phyloP scores from a whole-genome alignment of 768 basidiomycete species.

The Agrocybe pediades region DNA sequence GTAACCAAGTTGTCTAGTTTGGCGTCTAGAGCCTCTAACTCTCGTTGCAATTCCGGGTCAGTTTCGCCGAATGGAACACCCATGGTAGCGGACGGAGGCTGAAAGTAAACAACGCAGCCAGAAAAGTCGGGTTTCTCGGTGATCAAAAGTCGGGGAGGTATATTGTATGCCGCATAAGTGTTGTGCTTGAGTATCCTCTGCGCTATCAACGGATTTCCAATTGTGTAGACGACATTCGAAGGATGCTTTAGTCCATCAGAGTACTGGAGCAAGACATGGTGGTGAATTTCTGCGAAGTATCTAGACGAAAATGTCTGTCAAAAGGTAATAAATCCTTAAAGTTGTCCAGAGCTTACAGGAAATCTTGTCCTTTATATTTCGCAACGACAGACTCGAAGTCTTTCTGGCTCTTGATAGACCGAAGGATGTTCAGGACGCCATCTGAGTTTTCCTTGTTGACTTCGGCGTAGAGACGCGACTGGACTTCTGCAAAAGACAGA shows the following conservation, averaged over 20 bases:
- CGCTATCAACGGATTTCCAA: conserved; percentile 55
- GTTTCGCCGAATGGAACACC: conserved; percentile 23
- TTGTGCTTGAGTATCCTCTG: conserved; percentile 44
- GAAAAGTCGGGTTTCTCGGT: conserved; percentile 35
- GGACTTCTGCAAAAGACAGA: conserved; percentile 40
- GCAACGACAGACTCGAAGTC: conserved; percentile 38
- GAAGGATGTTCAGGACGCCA: conserved; percentile 24
- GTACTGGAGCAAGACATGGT: conserved; percentile 38
- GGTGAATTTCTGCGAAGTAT: conserved; percentile 40
- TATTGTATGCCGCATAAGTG: conserved; percentile 37
- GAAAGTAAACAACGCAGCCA: conserved; percentile 46
- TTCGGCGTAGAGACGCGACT: conserved; percentile 42
- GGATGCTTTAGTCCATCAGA: conserved; percentile 25
- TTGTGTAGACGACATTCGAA: conserved; percentile 40
- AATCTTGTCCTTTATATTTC: conserved; percentile 35
- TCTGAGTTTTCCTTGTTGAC: conserved; percentile 39
- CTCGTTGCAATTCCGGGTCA: conserved; percentile 31
- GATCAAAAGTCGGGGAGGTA: conserved; percentile 49
- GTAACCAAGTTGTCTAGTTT: conserved; percentile 45
- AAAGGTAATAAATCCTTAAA: neutral
- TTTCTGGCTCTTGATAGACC: conserved; percentile 29
- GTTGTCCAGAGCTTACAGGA: conserved; percentile 37
- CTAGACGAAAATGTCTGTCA: conserved; percentile 22
- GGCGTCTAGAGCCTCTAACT: conserved; percentile 37
- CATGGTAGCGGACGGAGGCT: conserved; percentile 50